These are phyloP conservation scores for Kwoniella sp. DNA, from an alignment of 768 basidiomycete genomes.

Conservation along the genomic window DNA sequence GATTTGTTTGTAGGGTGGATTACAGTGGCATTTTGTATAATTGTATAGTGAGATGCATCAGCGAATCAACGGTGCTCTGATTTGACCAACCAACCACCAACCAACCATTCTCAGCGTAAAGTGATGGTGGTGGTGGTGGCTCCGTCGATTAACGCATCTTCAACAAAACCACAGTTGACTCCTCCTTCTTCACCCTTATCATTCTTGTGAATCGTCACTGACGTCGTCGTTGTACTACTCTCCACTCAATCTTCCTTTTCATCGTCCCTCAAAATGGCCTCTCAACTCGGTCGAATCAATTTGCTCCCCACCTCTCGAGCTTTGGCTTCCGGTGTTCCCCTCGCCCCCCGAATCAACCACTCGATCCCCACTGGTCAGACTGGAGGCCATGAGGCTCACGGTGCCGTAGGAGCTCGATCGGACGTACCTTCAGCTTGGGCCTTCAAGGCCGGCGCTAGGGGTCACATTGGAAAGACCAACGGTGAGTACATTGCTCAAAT, in stretches of 20 bases:
- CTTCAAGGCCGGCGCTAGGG: constrained; percentile 15
- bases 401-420: constrained; percentile 62
- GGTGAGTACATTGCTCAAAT: constrained; percentile 23
- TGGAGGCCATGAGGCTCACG: constrained; percentile 63
- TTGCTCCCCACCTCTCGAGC: constrained; percentile 77
- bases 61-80: constrained; percentile 7
- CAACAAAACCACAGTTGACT: constrained; percentile 17
- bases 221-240: constrained; percentile 1
- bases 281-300: constrained; percentile 59
- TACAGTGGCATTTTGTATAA: too few species aligned
- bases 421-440: constrained; percentile 41
- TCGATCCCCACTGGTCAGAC: constrained; percentile 64
- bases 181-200: constrained; percentile 9
- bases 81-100: too few species aligned
- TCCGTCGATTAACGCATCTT: constrained; percentile 1
- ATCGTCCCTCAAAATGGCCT: constrained; percentile 31
- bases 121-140: not conserved
- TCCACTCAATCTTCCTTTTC: constrained; percentile 7
- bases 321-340: constrained; percentile 77
- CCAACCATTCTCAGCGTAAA: not conserved
- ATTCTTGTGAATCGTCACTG: not conserved
- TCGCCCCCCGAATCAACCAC: constrained; percentile 73
- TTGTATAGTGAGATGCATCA: not conserved
- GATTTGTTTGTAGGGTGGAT: not conserved
- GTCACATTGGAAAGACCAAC: constrained; percentile 27